These are phyloP conservation scores for Escovopsis weberi DNA, from an alignment of 2,329 filamentous ascomycete species.

Conservation along the genomic window DNA sequence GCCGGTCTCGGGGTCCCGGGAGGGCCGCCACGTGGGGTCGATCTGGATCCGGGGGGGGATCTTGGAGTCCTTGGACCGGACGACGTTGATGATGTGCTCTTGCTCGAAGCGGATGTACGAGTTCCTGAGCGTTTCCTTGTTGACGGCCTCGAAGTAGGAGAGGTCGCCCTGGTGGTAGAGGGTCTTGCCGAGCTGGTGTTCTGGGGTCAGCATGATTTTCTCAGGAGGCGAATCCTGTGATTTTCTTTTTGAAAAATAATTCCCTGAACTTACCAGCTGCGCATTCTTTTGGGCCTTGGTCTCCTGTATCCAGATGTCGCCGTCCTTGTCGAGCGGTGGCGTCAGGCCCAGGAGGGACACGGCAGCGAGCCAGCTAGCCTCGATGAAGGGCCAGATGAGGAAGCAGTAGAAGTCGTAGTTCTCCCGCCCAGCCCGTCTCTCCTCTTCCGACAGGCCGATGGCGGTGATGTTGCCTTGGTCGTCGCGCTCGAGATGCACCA, in stretches of 20 bases:
- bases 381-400: constrained; percentile 95
- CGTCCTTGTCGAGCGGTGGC: constrained; percentile 45
- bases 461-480: constrained; percentile 41
- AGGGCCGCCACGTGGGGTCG: constrained; percentile 59
- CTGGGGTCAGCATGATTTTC: neutral
- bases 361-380: constrained; percentile 82
- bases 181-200: constrained; percentile 68
- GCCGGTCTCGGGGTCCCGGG: constrained; percentile 46
- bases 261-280: constrained; percentile 46
- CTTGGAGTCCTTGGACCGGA: constrained; percentile 53
- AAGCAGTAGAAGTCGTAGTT: constrained; percentile 99
- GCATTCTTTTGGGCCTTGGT: constrained; percentile 68
- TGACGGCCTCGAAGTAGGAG: constrained; percentile 94
- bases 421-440: constrained; percentile 68
- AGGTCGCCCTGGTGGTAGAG: constrained; percentile 95
- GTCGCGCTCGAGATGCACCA: constrained; percentile 54
- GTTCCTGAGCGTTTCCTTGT: constrained; percentile 95
- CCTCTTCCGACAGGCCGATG: constrained; percentile 61
- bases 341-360: constrained; percentile 78
- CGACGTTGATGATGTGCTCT: constrained; percentile 70
- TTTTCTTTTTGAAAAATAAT: no score
- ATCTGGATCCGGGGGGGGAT: constrained; percentile 50
- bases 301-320: constrained; percentile 64
- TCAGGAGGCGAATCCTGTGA: no score
- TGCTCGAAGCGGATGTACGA: constrained; percentile 78